Percentiles rank a stretch among this genome's conserved stretches.
These are phyloP conservation scores for Lentinula detonsa DNA, from an alignment of 768 basidiomycete species.

Conservation along the genomic window DNA sequence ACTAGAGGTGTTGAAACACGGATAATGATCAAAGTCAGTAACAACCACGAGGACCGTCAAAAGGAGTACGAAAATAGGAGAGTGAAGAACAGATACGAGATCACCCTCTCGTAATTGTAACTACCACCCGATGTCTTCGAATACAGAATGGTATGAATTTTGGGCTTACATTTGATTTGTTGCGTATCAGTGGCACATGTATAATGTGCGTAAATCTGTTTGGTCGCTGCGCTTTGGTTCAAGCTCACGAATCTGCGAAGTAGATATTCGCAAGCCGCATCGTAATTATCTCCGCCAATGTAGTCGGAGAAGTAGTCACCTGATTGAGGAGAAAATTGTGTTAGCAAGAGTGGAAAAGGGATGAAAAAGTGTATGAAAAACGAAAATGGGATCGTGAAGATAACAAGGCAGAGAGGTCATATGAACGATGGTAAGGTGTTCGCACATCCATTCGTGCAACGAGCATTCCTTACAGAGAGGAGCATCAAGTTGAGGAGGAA, in stretches of 20 bases:
- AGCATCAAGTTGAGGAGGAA: not conserved
- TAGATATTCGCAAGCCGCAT: slow-evolving; percentile 79
- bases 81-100: too few relatives aligned
- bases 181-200: slow-evolving; percentile 94
- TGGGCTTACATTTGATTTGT: slow-evolving; percentile 75
- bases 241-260: slow-evolving; percentile 78
- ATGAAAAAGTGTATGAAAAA: not conserved
- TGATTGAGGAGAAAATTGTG: not conserved
- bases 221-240: slow-evolving; percentile 84
- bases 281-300: slow-evolving; percentile 79
- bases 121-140: too few relatives aligned
- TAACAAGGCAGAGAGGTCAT: not conserved
- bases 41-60: too few relatives aligned
- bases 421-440: not conserved
- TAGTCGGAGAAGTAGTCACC: slow-evolving; percentile 90
- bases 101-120: too few relatives aligned
- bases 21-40: too few relatives aligned
- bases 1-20: slow-evolving; percentile 25
- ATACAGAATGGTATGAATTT: too few relatives aligned
- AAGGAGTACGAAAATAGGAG: not conserved
- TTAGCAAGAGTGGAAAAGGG: not conserved
- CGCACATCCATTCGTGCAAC: too few relatives aligned
- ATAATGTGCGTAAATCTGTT: slow-evolving; percentile 89
- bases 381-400: slow-evolving; percentile 26
- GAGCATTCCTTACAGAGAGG: too few relatives aligned